Base-by-base conservation (phyloP, 2,329 filamentous ascomycete genomes). In the Paecilomyces sp. region DNA sequence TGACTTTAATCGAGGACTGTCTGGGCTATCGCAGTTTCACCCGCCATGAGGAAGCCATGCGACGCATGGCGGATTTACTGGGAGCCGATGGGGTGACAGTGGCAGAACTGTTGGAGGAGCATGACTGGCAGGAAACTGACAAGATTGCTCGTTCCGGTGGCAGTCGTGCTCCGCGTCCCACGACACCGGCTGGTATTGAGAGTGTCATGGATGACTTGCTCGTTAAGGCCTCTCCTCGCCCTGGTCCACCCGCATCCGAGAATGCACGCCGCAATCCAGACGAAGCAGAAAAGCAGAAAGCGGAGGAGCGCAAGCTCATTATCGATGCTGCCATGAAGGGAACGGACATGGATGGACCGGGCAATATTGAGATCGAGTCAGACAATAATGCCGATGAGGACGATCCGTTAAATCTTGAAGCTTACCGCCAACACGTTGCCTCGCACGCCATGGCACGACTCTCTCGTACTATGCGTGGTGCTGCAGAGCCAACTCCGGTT, bases 1-100 rank as follows among this genome's bases (percentile, higher is more conserved):
- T 97, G 68, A 94, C 89, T 4, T 79, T 97, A 12, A 79, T 97
- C 47, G 88, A 94, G 57, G 92, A 97, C 71, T 97, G 92, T 72
- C 85, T 96, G 58, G 92, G 92, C 11, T 96, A 88, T 69, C 85
- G 90, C 54, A 86, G 81, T 66, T 84, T 86, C 60, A 74, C 79
- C 18, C 85, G 91, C 52, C 91, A 96, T 66, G 79, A 84, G 53
- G 80, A 85, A 63, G 89, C 92, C 0, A 79, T 95, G 65, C 81
- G 83, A 57, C 85, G 86, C 58, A 87, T 96, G 71, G 81, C 85
- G 1, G 85, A 91, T 51, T 83, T 90, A 57, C 89, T 92, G 61
- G 91, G 89, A 31, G 91, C 89, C 54, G 84, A 86, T 54, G 79
- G 88, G 2, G 79, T 87, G 30, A 81, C 81, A 1, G 84, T 84